These are phyloP conservation scores for Colletotrichum lentis DNA, from an alignment of 2,329 filamentous ascomycete genomes.

Conservation along the genomic window DNA sequence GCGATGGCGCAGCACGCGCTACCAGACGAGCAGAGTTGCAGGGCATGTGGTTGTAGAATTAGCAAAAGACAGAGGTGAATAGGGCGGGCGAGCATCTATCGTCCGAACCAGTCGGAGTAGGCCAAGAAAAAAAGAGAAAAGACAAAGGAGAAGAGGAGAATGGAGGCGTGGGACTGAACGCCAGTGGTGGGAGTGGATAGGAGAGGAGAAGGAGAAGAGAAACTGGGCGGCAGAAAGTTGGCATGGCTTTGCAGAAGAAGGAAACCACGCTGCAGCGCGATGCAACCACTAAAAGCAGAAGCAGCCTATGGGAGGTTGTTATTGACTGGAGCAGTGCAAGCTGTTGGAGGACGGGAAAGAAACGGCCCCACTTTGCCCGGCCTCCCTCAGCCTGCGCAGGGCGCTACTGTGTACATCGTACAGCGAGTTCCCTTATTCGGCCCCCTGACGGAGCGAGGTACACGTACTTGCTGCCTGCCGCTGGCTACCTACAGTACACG, in stretches of 20 bases:
- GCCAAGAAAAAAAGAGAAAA: not conserved
- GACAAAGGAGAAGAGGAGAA: not conserved
- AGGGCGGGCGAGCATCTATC: not conserved
- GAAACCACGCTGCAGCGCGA: constrained; percentile 29
- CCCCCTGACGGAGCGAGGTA: constrained; percentile 23
- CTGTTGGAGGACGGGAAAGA: constrained; percentile 5
- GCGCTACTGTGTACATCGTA: constrained; percentile 9
- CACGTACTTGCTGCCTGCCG: not conserved
- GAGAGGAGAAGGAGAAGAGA: not conserved
- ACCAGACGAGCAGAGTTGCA: not conserved
- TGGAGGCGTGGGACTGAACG: not conserved
- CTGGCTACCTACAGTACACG: not conserved
- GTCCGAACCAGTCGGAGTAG: not conserved
- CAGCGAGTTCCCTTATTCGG: constrained; percentile 24
- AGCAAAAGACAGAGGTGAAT: not conserved
- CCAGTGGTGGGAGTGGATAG: not conserved
- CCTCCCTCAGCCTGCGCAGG: constrained; percentile 11
- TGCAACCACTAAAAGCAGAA: constrained; percentile 28
- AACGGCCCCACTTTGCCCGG: constrained; percentile 27
- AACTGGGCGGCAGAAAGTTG: constrained; percentile 25
- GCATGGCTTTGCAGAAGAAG: constrained; percentile 34
- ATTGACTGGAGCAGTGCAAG: not conserved
- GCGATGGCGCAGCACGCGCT: not conserved
- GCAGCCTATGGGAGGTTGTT: constrained; percentile 19
- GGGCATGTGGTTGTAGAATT: constrained; percentile 3